Evolutionary conservation across 2,329 filamentous ascomycete genomes (phyloP).

Genomic region (Penicillium corylophilum): DNA sequence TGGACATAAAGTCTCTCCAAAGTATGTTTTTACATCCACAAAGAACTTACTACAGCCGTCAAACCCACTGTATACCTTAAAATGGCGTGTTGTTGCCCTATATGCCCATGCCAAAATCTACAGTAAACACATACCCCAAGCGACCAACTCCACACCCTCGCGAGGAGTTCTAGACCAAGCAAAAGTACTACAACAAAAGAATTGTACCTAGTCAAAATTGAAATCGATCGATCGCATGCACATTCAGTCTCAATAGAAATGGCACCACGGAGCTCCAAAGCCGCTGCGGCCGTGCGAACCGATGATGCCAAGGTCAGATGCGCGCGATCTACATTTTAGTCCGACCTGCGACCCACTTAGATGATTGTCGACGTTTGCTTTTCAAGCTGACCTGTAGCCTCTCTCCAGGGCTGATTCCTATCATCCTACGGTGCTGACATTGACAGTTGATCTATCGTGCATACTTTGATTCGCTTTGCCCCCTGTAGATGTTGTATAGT

Average conservation of each 20-base stretch:
- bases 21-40: too few relatives aligned
- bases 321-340: conserved; percentile 7
- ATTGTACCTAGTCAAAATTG: not conserved
- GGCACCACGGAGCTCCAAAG: not conserved
- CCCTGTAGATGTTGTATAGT: not conserved
- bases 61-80: too few relatives aligned
- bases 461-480: not conserved
- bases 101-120: not conserved
- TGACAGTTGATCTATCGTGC: not conserved
- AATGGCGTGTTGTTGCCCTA: too few relatives aligned
- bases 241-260: not conserved
- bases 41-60: too few relatives aligned
- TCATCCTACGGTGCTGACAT: not conserved
- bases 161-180: not conserved
- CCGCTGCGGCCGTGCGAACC: not conserved
- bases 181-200: not conserved
- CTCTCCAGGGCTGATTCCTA: not conserved
- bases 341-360: not conserved
- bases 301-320: conserved; percentile 1
- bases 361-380: not conserved
- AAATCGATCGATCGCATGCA: conserved; percentile 2
- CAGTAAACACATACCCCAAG: not conserved
- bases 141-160: not conserved
- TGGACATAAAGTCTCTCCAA: too few relatives aligned
- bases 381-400: not conserved